Percentiles rank a stretch among this genome's conserved stretches.
phyloP scores from a whole-genome alignment of 768 basidiomycete genomes.

The Xerocomellus intermedius region DNA sequence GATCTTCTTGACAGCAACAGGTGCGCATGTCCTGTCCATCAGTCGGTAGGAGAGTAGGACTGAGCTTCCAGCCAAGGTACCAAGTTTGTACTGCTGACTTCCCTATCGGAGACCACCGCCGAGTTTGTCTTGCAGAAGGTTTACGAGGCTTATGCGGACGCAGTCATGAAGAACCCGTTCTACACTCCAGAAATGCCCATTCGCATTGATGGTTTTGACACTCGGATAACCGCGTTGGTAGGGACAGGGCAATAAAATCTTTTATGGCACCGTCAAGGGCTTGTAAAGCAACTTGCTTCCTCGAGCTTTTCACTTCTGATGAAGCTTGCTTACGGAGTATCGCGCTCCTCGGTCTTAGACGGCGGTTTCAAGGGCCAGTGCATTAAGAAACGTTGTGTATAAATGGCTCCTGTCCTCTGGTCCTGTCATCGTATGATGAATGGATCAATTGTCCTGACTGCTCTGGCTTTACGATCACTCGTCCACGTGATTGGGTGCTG shows the following conservation, averaged over 20 bases:
- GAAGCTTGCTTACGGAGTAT: not conserved
- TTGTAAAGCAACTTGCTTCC: not conserved
- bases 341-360: not conserved
- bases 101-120: constrained; percentile 67
- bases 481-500: constrained; percentile 21
- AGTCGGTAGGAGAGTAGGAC: not conserved
- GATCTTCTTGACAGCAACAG: constrained; percentile 86
- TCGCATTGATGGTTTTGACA: constrained; percentile 85
- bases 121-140: constrained; percentile 76
- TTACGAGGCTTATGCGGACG: constrained; percentile 92
- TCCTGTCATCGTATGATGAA: not conserved
- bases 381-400: not conserved
- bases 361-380: not conserved
- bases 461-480: not conserved
- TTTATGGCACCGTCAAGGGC: not conserved
- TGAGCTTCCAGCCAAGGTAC: constrained; percentile 56
- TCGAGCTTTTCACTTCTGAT: not conserved
- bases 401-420: not conserved
- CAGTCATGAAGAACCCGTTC: constrained; percentile 99
- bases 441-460: not conserved
- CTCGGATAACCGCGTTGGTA: constrained; percentile 59
- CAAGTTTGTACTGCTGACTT: constrained; percentile 92
- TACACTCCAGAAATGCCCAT: constrained; percentile 99
- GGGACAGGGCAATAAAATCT: constrained; percentile 37
- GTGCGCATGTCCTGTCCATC: constrained; percentile 39